Conservation (phyloP, 257 asterid genomes). For the Cordia subcordata region DNA sequence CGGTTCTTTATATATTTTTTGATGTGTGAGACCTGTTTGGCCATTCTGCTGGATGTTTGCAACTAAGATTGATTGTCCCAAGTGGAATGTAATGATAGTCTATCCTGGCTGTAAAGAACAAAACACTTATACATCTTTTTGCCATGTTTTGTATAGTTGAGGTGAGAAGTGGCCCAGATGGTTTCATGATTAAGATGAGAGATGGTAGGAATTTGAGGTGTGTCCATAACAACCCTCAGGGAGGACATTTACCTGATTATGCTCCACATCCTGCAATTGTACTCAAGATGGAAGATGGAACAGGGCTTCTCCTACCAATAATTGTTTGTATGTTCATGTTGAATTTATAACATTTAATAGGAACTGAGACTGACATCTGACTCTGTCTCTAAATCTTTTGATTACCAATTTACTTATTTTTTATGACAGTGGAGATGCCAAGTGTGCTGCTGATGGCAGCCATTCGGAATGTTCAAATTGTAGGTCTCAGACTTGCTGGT, state of each 20-base stretch:
- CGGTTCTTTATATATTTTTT: not conserved
- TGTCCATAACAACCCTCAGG: slow-evolving; percentile 76
- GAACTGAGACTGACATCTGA: not conserved
- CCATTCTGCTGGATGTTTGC: too few relatives aligned
- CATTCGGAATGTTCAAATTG: slow-evolving; percentile 87
- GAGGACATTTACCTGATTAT: slow-evolving; percentile 70
- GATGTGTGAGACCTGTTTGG: not conserved
- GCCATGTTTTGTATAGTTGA: slow-evolving; percentile 51
- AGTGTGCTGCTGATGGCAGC: slow-evolving; percentile 98
- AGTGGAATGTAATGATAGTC: not conserved
- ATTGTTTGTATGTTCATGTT: slow-evolving; percentile 66
- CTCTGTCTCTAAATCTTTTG: slow-evolving; percentile 3
- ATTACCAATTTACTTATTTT: slow-evolving; percentile 10
- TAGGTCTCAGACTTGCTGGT: slow-evolving; percentile 26
- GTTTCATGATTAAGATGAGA: slow-evolving; percentile 97
- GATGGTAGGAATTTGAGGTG: slow-evolving; percentile 81
- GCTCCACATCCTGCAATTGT: slow-evolving; percentile 98
- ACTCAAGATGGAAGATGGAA: slow-evolving; percentile 93
- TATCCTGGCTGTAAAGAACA: not conserved
- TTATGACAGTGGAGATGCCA: slow-evolving; percentile 93
- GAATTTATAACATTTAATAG: not conserved
- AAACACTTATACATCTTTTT: slow-evolving; percentile 1
- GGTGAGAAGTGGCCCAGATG: slow-evolving; percentile 91
- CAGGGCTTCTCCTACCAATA: slow-evolving; percentile 88
- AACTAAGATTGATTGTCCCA: too few relatives aligned